Evolutionary conservation across 768 basidiomycete species (phyloP), one percentile per base, ranked within the genome.

Genomic region (Rhodotorula kratochvilovae): DNA sequence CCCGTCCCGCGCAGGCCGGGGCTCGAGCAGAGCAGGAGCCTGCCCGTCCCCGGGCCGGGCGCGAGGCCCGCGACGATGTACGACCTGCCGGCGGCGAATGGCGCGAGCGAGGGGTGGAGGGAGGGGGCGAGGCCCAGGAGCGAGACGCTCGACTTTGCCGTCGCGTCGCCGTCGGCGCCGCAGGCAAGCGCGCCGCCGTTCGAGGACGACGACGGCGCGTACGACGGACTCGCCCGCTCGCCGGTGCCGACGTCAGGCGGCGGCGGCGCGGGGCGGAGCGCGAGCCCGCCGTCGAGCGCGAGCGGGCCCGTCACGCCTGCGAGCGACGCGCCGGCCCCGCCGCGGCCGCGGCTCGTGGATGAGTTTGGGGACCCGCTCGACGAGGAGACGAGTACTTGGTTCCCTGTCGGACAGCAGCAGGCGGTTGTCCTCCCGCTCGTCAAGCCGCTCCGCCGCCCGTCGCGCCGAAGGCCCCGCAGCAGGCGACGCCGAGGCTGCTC

Each of bases 321-420:
- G 4, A 46, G 53, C 23, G 68, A 69, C 17, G 27, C 58, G 13
- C 17, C 17, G 29, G 17, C 56, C 8, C 33, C 29, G 8, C 31
- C 21, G 45, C 21, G 13, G 51, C 51, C n/a, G 27, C 12, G 25
- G 27, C 60, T 31, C 21, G 29, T 65, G 29, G 63, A 64, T 43
- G 63, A 64, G 54, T 64, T 56, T 29, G 68, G 73, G 29, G 68
- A 70, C 23, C 73, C 73, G 31, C 57, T 70, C 55, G 68, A 61
- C 56, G 68, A 70, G 19, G 66, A 70, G 19, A 61, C 66, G 53
- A 63, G 68, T 12, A 70, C 73, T 23, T 73, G 72, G 72, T 73
- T 73, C 58, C 65, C 68, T 1, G 56, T 66, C 51, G 27, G 53
- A 21, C 58, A 42, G 29, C 58, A 61, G 36, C 54, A 8, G 31